Evolutionary conservation across 2,329 filamentous ascomycete genomes (phyloP).

Genomic region (Sporothrix inflata): DNA sequence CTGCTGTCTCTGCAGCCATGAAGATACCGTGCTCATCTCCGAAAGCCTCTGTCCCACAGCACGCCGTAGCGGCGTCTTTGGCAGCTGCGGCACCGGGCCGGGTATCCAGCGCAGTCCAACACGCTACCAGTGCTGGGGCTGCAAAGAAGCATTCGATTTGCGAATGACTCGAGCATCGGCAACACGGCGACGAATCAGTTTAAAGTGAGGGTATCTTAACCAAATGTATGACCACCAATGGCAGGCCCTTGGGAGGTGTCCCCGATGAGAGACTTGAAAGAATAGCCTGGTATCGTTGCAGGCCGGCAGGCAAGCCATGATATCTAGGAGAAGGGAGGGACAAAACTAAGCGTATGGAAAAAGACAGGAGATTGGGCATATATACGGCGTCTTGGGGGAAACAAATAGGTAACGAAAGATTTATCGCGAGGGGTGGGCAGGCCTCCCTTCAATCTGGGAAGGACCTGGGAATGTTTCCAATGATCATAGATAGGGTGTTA

Average conservation of each 20-base stretch:
- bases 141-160: slow-evolving; percentile 38
- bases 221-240: neutral
- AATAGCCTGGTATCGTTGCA: neutral
- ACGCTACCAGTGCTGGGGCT: slow-evolving; percentile 46
- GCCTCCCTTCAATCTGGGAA: neutral
- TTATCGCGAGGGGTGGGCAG: neutral
- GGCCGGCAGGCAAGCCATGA: neutral
- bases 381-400: neutral
- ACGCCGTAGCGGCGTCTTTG: slow-evolving; percentile 43
- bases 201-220: slow-evolving; percentile 12
- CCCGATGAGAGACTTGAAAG: neutral
- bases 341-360: neutral
- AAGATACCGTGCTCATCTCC: slow-evolving; percentile 49
- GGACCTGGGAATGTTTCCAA: neutral
- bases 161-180: neutral
- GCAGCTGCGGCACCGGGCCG: slow-evolving; percentile 44
- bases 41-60: slow-evolving; percentile 44
- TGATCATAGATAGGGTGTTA: neutral
- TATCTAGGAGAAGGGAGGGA: too few relatives aligned
- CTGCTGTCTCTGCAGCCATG: slow-evolving; percentile 43
- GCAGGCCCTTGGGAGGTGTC: neutral
- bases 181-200: slow-evolving; percentile 25
- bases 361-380: neutral
- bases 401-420: neutral
- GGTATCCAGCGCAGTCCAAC: slow-evolving; percentile 40